These are phyloP conservation scores for Penicillium canariense DNA, from an alignment of 495 filamentous ascomycete species.

Conservation along the genomic window DNA sequence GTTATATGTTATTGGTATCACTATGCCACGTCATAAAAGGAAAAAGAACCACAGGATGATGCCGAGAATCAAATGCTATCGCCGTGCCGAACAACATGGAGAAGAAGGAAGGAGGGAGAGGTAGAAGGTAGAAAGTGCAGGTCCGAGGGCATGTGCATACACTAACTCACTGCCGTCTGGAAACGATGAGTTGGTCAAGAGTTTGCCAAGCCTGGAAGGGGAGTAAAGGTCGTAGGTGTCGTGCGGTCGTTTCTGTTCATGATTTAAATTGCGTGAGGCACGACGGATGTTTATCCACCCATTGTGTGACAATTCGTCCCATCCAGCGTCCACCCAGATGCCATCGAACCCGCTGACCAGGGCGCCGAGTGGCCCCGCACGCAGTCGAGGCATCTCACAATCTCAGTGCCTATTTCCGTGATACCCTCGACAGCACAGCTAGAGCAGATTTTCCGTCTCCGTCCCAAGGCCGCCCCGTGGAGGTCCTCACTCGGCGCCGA, in stretches of 20 bases:
- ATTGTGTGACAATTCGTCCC: constrained; percentile 4
- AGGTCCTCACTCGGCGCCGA: constrained; percentile 4
- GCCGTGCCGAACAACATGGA: background rate
- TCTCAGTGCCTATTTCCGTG: constrained; percentile 38
- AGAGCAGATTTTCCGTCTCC: constrained; percentile 38
- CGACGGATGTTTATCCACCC: background rate
- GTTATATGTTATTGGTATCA: constrained; percentile 17
- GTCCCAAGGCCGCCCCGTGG: background rate
- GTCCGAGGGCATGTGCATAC: background rate
- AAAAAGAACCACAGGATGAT: background rate
- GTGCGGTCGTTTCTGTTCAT: background rate
- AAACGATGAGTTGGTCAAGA: background rate
- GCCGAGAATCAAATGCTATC: background rate
- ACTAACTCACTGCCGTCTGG: background rate
- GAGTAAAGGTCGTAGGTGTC: background rate
- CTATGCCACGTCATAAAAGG: constrained; percentile 10
- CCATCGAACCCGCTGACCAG: constrained; percentile 7
- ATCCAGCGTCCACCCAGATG: constrained; percentile 20
- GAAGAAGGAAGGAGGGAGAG: background rate
- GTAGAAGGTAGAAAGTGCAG: background rate
- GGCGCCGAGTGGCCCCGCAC: constrained; percentile 19
- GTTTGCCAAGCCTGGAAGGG: background rate
- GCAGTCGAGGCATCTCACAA: constrained; percentile 42
- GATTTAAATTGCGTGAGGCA: background rate
- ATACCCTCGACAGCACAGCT: constrained; percentile 44